These are phyloP conservation scores for Lathyrus tuberosus DNA, from an alignment of 306 rosid species.

Conservation along the genomic window DNA sequence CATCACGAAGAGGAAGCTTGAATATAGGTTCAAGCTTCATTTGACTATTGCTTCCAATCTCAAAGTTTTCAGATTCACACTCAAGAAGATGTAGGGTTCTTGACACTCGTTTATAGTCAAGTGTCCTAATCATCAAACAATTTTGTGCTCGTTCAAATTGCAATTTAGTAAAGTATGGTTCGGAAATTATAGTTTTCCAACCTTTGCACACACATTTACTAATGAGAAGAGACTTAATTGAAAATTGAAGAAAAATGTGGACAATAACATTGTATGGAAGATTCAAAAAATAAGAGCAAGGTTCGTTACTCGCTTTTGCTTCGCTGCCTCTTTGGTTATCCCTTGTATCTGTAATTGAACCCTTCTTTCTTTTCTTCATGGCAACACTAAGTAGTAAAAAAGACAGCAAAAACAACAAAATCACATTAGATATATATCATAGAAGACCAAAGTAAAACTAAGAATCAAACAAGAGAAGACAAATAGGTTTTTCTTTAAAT, in stretches of 20 bases:
- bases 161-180: conserved; percentile 32
- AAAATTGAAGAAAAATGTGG: conserved; percentile 23
- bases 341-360: not conserved
- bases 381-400: not conserved
- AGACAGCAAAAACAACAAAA: not conserved
- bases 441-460: no score
- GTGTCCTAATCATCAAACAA: conserved; percentile 12
- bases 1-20: conserved; percentile 42
- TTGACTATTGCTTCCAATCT: not conserved
- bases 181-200: conserved; percentile 37
- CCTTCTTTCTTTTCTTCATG: not conserved
- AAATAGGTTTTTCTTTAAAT: no score
- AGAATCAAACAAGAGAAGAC: no score
- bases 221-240: conserved; percentile 29
- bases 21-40: conserved; percentile 32
- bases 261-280: conserved; percentile 23
- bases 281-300: not conserved
- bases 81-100: conserved; percentile 43
- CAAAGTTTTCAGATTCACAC: conserved; percentile 19
- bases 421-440: not conserved
- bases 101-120: not conserved
- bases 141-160: conserved; percentile 17
- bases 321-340: not conserved
- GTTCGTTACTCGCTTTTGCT: not conserved
- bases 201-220: conserved; percentile 41